Base-by-base conservation (phyloP, 1,284 basidiomycete genomes). In the Paramarasmius palmivorus region DNA sequence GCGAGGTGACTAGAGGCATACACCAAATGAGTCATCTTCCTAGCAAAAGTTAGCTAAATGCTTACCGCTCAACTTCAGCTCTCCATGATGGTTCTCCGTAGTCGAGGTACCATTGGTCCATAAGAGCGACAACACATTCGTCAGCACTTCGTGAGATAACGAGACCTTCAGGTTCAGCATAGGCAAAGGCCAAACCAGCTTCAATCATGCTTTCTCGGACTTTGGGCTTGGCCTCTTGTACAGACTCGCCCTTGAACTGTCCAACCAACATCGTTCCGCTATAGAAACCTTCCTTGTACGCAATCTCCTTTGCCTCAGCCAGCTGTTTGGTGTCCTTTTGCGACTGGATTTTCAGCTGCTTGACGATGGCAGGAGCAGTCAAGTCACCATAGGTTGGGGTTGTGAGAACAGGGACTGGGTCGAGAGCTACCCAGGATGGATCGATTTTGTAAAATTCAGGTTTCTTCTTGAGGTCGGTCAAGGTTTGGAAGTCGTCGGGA, bases 81-180 rank as follows among this genome's bases (percentile, higher is more conserved):
- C 89, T 91, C 97, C 97, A 99, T 37, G 72, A 70, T 2, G 84
- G 69, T 77, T 98, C 95, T 63, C 96, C 97, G 67, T 99, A 99
- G 74, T 99, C 95, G 68, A 99, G 76, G 74, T 99, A 99, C 95
- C 96, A 99, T 73, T 99, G 97, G 69, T 99, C 97, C 83, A 95
- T 96, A 59, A 99, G 78, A 5, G 96, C 95, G 55, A 99, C 95
- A 34, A 98, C 92, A 76, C 96, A 99, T 73, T 98, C 96, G 67
- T 99, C 96, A 20, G 82, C 86, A 71, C 90, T 93, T 50, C 96
- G 81, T 54, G 90, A 93, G 66, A 95, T 86, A 66, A 98, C 90
- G 66, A 92, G 72, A 53, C 92, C 93, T 73, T 98, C 96, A 1
- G 97, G 97, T 74, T 99, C 97, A 17, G 95, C 94, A 68, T 99